Percentiles rank a stretch among this genome's conserved stretches.
Evolutionary conservation across 257 asterid genomes (phyloP).

Genomic region (Solanum lycopersicoides): DNA sequence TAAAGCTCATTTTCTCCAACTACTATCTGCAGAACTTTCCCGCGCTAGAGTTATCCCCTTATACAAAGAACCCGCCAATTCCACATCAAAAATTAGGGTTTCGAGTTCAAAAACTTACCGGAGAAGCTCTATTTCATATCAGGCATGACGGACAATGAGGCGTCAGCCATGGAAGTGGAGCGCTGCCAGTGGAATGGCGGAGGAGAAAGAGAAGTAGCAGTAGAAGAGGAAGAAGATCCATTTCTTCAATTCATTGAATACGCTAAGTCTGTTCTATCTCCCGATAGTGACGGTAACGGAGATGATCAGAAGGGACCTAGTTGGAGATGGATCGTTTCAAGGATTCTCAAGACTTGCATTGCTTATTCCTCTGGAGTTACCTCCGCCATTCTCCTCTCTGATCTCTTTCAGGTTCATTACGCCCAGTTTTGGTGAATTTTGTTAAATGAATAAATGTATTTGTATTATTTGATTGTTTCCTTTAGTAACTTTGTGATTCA

Average conservation of each 20-base stretch:
- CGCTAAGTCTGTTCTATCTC: slow-evolving; percentile 33
- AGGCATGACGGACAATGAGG: slow-evolving; percentile 21
- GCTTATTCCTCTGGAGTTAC: slow-evolving; percentile 92
- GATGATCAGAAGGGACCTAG: slow-evolving; percentile 41
- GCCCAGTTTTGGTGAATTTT: neutral
- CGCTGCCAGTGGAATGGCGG: neutral
- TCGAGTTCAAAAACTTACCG: neutral
- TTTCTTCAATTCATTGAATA: slow-evolving; percentile 59
- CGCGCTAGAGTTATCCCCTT: neutral
- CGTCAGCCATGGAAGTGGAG: slow-evolving; percentile 40
- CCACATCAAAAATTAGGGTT: neutral
- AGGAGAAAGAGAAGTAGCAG: neutral
- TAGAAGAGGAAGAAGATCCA: slow-evolving; percentile 30
- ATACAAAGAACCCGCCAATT: neutral
- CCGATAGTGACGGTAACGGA: neutral
- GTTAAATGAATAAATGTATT: neutral
- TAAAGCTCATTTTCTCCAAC: no score
- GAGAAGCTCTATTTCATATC: slow-evolving; percentile 12
- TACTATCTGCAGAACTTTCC: neutral
- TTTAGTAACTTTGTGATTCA: neutral
- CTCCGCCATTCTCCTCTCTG: slow-evolving; percentile 90
- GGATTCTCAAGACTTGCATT: slow-evolving; percentile 50
- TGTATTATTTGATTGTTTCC: neutral
- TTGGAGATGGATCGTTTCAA: slow-evolving; percentile 71
- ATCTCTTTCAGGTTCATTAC: slow-evolving; percentile 57